A percentile compares a stretch with the other conserved stretches of the same genome.
Evolutionary conservation across 805 yeast genomes (phyloP).

Genomic region (Yarrowia deformans): DNA sequence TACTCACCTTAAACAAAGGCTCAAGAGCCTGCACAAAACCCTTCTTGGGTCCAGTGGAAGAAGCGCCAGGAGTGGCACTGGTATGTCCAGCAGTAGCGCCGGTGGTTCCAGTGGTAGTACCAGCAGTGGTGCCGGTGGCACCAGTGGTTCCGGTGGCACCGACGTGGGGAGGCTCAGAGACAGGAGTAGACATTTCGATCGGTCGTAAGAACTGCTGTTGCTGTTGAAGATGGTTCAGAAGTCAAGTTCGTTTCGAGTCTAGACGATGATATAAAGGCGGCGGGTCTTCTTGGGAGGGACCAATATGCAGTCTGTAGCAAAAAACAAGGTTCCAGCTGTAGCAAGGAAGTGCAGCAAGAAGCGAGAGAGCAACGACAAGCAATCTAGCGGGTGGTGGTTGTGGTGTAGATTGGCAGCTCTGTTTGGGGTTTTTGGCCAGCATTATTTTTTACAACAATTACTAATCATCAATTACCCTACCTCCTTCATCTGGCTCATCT

Average conservation of each 20-base stretch:
- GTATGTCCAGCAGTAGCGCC: slow-evolving; percentile 1
- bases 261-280: not conserved
- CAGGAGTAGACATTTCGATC: slow-evolving; percentile 17
- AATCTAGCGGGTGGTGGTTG: no score
- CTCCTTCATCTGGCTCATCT: no score
- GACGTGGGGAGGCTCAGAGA: not conserved
- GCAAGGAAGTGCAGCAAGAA: slow-evolving; percentile 41
- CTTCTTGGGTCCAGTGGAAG: slow-evolving; percentile 27
- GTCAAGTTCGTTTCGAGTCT: not conserved
- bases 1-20: slow-evolving; percentile 39
- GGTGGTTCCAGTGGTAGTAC: not conserved
- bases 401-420: no score
- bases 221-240: not conserved
- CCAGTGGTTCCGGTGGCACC: not conserved
- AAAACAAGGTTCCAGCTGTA: slow-evolving; percentile 40
- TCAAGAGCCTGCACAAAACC: slow-evolving; percentile 35
- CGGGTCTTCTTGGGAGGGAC: slow-evolving; percentile 11
- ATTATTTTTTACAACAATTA: no score
- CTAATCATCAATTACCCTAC: no score
- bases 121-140: not conserved
- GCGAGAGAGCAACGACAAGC: slow-evolving; percentile 7
- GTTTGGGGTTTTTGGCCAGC: no score
- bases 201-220: no score
- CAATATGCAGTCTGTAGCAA: slow-evolving; percentile 2
- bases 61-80: slow-evolving; percentile 41